Percentiles rank a stretch among this genome's conserved stretches.
phyloP scores from a whole-genome alignment of 768 basidiomycete species.

The Obba rivulosa region DNA sequence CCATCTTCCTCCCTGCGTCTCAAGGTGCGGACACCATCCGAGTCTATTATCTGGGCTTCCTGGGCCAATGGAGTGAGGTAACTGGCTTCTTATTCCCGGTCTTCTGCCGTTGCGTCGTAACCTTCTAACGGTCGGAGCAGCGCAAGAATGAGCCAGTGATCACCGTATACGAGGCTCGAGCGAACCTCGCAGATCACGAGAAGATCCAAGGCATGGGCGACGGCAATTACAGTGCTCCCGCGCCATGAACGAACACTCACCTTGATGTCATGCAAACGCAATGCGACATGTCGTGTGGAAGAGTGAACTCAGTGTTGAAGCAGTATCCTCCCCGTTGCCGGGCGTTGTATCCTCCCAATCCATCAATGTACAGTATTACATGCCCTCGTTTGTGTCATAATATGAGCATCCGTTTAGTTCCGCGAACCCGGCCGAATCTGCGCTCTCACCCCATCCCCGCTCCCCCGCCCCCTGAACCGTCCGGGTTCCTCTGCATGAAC shows the following conservation, averaged over 20 bases:
- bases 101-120: not conserved
- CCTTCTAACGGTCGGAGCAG: constrained; percentile 31
- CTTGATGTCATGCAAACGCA: no score
- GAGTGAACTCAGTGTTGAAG: not conserved
- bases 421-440: no score
- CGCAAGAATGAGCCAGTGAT: constrained; percentile 74
- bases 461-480: constrained; percentile 19
- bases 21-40: constrained; percentile 74
- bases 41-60: constrained; percentile 81
- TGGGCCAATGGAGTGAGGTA: constrained; percentile 79
- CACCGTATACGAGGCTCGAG: constrained; percentile 83
- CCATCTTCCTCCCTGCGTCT: constrained; percentile 74
- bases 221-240: constrained; percentile 35
- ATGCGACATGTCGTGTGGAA: no score
- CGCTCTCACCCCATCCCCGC: constrained; percentile 6
- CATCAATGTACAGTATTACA: not conserved
- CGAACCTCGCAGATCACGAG: constrained; percentile 83
- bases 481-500: constrained; percentile 37
- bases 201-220: constrained; percentile 81
- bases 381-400: not conserved
- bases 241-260: constrained; percentile 1
- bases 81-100: constrained; percentile 4
- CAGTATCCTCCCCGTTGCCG: no score
- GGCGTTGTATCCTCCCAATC: not conserved
- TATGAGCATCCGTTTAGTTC: not conserved